Conservation (phyloP, 2,329 filamentous ascomycete species). For the Venturia nashicola region DNA sequence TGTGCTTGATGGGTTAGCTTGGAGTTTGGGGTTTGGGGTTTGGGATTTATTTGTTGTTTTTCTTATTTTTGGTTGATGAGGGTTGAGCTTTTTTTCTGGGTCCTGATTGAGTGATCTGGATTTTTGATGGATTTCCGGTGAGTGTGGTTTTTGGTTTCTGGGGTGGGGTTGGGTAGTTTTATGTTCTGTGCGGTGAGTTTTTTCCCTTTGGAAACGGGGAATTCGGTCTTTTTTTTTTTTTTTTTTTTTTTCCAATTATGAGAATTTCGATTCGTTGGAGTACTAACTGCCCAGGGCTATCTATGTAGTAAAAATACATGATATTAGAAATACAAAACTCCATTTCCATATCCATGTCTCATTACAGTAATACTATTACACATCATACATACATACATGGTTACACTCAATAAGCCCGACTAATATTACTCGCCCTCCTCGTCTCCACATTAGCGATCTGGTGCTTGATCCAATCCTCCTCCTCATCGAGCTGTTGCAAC, state of each 20-base stretch:
- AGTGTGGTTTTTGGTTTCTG: no score
- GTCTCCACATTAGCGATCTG: conserved; percentile 2
- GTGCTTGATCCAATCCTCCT: neutral
- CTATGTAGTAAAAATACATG: neutral
- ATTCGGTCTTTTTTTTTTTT: neutral
- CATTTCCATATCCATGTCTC: neutral
- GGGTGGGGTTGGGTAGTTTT: no score
- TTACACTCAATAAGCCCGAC: neutral
- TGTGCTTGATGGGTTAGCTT: neutral
- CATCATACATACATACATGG: neutral
- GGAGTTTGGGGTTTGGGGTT: neutral
- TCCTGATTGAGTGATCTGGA: no score
- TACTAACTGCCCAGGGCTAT: neutral
- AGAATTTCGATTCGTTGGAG: no score
- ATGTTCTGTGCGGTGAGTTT: no score
- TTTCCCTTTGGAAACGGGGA: no score
- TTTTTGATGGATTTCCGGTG: no score
- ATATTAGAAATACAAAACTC: neutral
- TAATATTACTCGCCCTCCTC: neutral
- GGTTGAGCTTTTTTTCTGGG: no score
- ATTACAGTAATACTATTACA: neutral
- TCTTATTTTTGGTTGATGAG: no score
- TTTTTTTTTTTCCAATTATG: no score
- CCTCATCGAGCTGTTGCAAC: neutral
- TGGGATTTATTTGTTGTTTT: no score